phyloP scores from a whole-genome alignment of 106 monocot genomes.

The Dendrobium catenatum region DNA sequence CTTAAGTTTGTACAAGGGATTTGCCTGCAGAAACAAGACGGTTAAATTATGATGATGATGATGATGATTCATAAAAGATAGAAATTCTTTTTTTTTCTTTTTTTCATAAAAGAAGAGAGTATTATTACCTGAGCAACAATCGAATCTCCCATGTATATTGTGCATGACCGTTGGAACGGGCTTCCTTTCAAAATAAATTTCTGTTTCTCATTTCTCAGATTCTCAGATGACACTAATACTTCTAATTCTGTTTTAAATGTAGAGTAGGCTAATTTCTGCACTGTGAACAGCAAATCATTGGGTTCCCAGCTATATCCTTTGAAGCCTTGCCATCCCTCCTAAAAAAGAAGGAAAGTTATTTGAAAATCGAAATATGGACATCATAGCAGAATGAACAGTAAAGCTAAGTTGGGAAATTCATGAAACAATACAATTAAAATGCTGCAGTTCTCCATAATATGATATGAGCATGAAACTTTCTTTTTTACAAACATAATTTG shows the following conservation, averaged over 20 bases:
- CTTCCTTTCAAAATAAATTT: constrained; percentile 56
- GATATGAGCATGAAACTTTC: too few species aligned
- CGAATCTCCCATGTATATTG: constrained; percentile 46
- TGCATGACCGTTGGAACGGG: constrained; percentile 65
- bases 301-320: constrained; percentile 34
- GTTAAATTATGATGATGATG: constrained; percentile 1
- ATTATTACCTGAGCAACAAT: constrained; percentile 71
- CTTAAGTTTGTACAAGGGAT: constrained; percentile 58
- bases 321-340: constrained; percentile 72
- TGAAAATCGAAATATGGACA: background rate
- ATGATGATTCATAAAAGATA: too few species aligned
- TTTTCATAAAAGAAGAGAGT: background rate
- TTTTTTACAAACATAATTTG: too few species aligned
- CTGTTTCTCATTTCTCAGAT: constrained; percentile 18
- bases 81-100: too few species aligned
- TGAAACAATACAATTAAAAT: background rate
- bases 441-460: background rate
- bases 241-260: constrained; percentile 37
- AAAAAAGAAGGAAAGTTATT: background rate
- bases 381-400: too few species aligned
- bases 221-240: constrained; percentile 24
- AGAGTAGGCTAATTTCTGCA: constrained; percentile 19
- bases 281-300: constrained; percentile 51
- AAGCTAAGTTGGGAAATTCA: background rate
- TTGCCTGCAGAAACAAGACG: constrained; percentile 43